phyloP scores from a whole-genome alignment of 164 flowering plant genomes.

The Tetrastigma voinierianum region DNA sequence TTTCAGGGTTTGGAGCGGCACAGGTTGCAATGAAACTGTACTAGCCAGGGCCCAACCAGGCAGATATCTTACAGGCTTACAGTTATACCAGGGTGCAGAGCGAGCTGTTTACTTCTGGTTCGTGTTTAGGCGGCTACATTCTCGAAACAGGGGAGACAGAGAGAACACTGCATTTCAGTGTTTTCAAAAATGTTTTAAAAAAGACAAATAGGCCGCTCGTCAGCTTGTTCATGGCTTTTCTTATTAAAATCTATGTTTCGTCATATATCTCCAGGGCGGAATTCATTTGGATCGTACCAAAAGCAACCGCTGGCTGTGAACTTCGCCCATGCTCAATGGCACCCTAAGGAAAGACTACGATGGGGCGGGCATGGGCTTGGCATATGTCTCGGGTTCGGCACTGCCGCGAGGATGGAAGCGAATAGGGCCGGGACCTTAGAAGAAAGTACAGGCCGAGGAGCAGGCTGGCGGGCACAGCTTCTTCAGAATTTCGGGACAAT shows the following conservation, averaged over 20 bases:
- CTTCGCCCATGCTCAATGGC: slow-evolving; percentile 42
- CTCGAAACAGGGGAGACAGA: no score
- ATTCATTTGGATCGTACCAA: slow-evolving; percentile 42
- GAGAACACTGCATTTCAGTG: no score
- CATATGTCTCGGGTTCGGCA: slow-evolving; percentile 40
- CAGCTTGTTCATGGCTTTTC: not conserved
- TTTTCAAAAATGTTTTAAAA: no score
- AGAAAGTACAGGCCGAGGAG: not conserved
- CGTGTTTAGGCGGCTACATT: no score
- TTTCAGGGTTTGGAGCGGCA: no score
- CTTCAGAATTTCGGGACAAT: no score
- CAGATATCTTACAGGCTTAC: no score
- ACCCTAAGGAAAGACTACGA: slow-evolving; percentile 45
- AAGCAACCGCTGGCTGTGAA: slow-evolving; percentile 43
- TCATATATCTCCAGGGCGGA: slow-evolving; percentile 30
- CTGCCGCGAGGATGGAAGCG: slow-evolving; percentile 36
- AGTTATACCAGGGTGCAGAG: no score
- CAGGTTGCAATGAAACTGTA: no score
- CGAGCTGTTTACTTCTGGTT: not conserved
- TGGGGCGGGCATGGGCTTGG: slow-evolving; percentile 34
- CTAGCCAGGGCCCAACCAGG: no score
- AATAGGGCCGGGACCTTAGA: slow-evolving; percentile 49
- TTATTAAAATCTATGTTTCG: not conserved
- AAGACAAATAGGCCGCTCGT: not conserved
- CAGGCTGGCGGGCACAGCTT: no score